A percentile compares a stretch with the other conserved stretches of the same genome.
Conservation (phyloP, 208 protist genomes). For the Acanthamoeba triangularis region DNA sequence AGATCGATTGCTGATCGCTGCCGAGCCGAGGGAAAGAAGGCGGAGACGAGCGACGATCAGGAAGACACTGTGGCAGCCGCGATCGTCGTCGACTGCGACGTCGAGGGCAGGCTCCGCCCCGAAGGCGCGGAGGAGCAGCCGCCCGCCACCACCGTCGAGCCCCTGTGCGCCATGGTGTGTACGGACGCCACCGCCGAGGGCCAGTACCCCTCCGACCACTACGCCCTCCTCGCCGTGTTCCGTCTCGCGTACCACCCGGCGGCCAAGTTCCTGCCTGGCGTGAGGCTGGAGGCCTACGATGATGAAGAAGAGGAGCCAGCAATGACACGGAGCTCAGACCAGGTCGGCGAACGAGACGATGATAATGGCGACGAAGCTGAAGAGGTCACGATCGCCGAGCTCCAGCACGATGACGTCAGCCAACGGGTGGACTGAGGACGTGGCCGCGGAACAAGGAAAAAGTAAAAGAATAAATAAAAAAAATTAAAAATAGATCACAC, state of each 20-base stretch:
- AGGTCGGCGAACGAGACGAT: no score
- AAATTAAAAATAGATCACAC: not conserved
- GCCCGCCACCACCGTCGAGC: not conserved
- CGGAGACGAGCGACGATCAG: not conserved
- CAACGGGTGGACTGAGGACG: not conserved
- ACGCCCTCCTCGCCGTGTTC: constrained; percentile 19
- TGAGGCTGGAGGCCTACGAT: not conserved
- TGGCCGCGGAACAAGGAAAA: no score
- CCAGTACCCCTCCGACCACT: constrained; percentile 40
- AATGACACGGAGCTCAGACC: not conserved
- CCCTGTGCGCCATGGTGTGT: not conserved
- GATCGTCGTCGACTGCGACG: no score
- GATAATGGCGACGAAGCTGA: not conserved
- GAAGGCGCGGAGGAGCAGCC: not conserved
- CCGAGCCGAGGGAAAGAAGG: not conserved
- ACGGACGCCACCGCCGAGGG: not conserved
- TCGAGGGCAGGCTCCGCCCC: no score
- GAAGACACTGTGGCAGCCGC: not conserved
- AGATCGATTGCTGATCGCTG: not conserved
- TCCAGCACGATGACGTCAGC: not conserved
- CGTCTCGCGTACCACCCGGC: not conserved
- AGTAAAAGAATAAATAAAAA: no score
- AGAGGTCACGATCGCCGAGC: not conserved
- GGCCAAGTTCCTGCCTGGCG: not conserved
- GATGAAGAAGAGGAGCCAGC: not conserved